phyloP scores from a whole-genome alignment of 2,329 filamentous ascomycete species.

The Colletotrichum sp. region DNA sequence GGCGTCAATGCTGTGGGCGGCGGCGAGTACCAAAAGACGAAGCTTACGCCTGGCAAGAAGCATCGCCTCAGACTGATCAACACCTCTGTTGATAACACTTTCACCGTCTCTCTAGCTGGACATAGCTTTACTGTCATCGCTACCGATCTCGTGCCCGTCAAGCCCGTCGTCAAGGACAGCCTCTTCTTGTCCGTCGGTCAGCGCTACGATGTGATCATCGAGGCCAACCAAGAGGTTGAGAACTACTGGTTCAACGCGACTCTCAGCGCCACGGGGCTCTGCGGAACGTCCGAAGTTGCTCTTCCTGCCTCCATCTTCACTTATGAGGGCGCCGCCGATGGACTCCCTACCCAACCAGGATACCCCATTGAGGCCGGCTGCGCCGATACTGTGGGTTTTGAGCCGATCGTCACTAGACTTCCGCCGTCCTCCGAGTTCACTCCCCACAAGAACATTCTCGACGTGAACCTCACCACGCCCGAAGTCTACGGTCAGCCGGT shows the following conservation, averaged over 20 bases:
- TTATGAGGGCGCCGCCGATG: slow-evolving; percentile 37
- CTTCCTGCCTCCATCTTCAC: slow-evolving; percentile 40
- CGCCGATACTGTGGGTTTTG: slow-evolving; percentile 23
- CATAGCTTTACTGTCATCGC: slow-evolving; percentile 59
- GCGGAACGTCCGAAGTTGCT: slow-evolving; percentile 32
- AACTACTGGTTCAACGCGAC: slow-evolving; percentile 50
- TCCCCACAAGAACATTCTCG: slow-evolving; percentile 23
- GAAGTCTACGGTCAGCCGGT: slow-evolving; percentile 15
- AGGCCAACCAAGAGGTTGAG: slow-evolving; percentile 33
- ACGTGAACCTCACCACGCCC: slow-evolving; percentile 23
- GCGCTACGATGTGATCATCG: slow-evolving; percentile 46
- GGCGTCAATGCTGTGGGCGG: slow-evolving; percentile 33
- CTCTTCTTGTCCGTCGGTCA: slow-evolving; percentile 55
- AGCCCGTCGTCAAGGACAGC: slow-evolving; percentile 51
- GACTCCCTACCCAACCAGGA: slow-evolving; percentile 32
- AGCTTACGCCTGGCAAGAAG: slow-evolving; percentile 46
- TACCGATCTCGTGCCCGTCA: slow-evolving; percentile 57
- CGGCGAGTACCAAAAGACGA: slow-evolving; percentile 34
- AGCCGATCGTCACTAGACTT: slow-evolving; percentile 26
- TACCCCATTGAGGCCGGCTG: slow-evolving; percentile 21
- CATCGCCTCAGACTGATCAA: slow-evolving; percentile 58
- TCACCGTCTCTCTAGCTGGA: slow-evolving; percentile 55
- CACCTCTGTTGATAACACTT: slow-evolving; percentile 51
- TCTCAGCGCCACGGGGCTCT: slow-evolving; percentile 27
- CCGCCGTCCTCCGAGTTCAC: slow-evolving; percentile 29